These are phyloP conservation scores for Capsicum chinense DNA, from an alignment of 257 asterid species.

Conservation along the genomic window DNA sequence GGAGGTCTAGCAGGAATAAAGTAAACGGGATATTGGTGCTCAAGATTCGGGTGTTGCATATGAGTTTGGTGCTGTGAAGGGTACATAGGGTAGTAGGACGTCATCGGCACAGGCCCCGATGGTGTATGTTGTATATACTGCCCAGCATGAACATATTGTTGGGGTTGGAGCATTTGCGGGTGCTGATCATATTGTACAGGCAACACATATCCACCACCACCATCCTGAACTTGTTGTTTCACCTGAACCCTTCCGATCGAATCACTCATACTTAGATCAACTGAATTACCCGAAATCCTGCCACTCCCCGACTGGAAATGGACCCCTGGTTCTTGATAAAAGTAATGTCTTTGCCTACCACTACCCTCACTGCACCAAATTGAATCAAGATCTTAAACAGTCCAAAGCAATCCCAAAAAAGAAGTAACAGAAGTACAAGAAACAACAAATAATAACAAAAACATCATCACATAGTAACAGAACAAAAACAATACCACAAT, in stretches of 20 bases:
- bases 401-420: background rate
- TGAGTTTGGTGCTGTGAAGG: conserved; percentile 70
- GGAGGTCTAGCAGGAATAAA: conserved; percentile 52
- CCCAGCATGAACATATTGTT: conserved; percentile 69
- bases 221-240: conserved; percentile 58
- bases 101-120: conserved; percentile 58
- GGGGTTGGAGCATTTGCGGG: conserved; percentile 70
- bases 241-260: conserved; percentile 56
- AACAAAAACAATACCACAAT: background rate
- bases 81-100: conserved; percentile 67
- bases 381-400: conserved; percentile 22
- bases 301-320: conserved; percentile 62
- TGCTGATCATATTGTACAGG: conserved; percentile 69
- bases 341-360: conserved; percentile 66
- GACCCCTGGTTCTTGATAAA: conserved; percentile 61
- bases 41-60: conserved; percentile 52
- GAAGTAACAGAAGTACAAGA: background rate
- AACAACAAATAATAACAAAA: background rate
- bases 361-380: conserved; percentile 76
- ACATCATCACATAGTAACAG: background rate
- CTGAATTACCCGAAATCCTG: conserved; percentile 47
- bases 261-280: conserved; percentile 56
- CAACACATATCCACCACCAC: conserved; percentile 56
- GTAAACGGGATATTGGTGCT: conserved; percentile 63
- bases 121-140: conserved; percentile 65